Conservation (phyloP, 169 alveolate genomes). For the Plasmodium cynomolgi region DNA sequence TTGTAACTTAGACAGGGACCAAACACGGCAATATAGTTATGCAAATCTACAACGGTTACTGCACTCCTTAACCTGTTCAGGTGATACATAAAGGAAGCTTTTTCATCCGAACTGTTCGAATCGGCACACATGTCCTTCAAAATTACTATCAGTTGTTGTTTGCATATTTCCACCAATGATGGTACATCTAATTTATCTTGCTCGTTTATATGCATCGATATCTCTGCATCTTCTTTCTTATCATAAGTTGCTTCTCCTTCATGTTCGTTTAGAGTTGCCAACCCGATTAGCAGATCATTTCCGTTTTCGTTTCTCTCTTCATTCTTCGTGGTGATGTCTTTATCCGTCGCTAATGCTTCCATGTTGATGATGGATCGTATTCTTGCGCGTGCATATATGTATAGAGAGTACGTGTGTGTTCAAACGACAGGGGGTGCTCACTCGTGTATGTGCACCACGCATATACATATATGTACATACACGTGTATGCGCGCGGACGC, state of each 20-base stretch:
- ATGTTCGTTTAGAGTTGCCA: neutral
- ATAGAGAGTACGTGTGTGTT: neutral
- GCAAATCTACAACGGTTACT: conserved; percentile 69
- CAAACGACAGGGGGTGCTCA: neutral
- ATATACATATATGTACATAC: neutral
- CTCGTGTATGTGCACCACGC: neutral
- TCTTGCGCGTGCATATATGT: neutral
- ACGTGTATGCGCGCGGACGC: neutral
- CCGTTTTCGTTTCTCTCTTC: conserved; percentile 34
- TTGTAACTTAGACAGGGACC: conserved; percentile 72
- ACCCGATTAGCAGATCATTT: neutral
- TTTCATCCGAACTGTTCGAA: conserved; percentile 46
- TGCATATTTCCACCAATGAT: conserved; percentile 66
- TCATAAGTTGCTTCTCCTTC: conserved; percentile 19
- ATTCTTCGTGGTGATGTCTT: neutral
- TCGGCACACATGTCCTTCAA: conserved; percentile 68
- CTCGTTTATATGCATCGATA: conserved; percentile 10
- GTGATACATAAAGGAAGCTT: conserved; percentile 52
- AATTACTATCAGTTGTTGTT: conserved; percentile 58
- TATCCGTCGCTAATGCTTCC: conserved; percentile 46
- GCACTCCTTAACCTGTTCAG: conserved; percentile 65
- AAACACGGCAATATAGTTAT: conserved; percentile 68
- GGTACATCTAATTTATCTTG: conserved; percentile 73
- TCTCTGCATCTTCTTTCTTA: conserved; percentile 38
- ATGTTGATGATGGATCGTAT: neutral